Evolutionary conservation across 1,284 basidiomycete genomes (phyloP), one percentile per base, ranked within the genome.

Genomic region (Inonotus obliquus): DNA sequence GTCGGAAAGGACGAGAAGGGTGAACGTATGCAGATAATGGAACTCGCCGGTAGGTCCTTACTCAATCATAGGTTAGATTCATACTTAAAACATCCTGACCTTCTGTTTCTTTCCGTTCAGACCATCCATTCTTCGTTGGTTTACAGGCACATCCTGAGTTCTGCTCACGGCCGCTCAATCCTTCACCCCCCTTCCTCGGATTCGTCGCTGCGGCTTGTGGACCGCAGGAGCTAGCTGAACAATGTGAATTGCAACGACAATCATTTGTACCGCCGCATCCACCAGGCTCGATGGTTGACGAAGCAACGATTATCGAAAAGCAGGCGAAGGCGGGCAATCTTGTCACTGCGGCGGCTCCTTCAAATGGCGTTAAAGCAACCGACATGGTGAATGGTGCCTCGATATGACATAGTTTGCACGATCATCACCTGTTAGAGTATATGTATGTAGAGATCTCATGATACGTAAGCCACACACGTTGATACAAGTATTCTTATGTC

Each of bases 91-190:
- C 14, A 37, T 19, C 2, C 2, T 51, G 48, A 35, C n/a, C n/a
- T n/a, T n/a, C n/a, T n/a, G n/a, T 41, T 52, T 19, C n/a, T 55
- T 23, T 66, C 38, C 4, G 53, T 60, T 4, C 68, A 93, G 94
- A 92, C 71, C 96, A 99, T 76, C 94, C 94, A 0, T 99, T 87
- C 82, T 99, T 96, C 74, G 80, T 98, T 60, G 97, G 87, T 48
- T 81, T 99, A 62, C 96, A 99, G 78, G 94, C 97, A 0, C 96
- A 99, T 71, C 96, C 96, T 2, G 96, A 99, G 75, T 96, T 99
- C 78, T 98, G 96, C 78, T 96, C 96, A 21, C 88, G 96, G n/a
- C 96, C 96, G 1, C 81, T 99, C 57, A 99, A 99, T 78, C 97
- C 96, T 0, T 97, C 94, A 0, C 96, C 96, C 2, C 91, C 95